phyloP scores from a whole-genome alignment of 306 rosid species.

The Ormosia semicastrata region DNA sequence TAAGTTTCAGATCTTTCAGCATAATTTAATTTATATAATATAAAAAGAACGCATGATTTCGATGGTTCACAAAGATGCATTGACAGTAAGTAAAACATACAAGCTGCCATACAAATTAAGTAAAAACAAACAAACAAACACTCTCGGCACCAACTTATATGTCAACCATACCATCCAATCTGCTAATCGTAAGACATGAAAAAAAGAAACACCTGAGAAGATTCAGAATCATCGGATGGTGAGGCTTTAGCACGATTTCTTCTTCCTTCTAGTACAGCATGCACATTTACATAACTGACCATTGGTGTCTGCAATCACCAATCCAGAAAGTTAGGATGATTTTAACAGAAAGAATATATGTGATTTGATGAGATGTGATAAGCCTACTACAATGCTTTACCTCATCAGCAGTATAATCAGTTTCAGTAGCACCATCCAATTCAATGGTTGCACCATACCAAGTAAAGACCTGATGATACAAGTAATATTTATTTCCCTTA shows the following conservation, averaged over 20 bases:
- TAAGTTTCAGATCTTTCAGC: not conserved
- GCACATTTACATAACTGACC: slow-evolving; percentile 91
- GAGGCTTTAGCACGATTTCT: slow-evolving; percentile 80
- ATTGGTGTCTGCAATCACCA: slow-evolving; percentile 73
- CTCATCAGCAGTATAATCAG: slow-evolving; percentile 93
- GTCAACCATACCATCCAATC: not conserved
- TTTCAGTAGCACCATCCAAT: slow-evolving; percentile 87
- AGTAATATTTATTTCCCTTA: not conserved
- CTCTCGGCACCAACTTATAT: not conserved
- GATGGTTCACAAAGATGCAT: not conserved
- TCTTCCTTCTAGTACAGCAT: slow-evolving; percentile 79
- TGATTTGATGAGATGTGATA: not conserved
- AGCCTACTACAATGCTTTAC: slow-evolving; percentile 28
- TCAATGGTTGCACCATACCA: slow-evolving; percentile 96
- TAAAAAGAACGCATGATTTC: not conserved
- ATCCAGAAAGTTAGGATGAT: not conserved
- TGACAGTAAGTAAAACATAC: not conserved
- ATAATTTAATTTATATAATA: not conserved
- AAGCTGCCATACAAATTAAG: not conserved
- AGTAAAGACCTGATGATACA: slow-evolving; percentile 60
- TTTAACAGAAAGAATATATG: not conserved
- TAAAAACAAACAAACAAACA: not conserved
- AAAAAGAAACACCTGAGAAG: slow-evolving; percentile 53
- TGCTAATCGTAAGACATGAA: not conserved
- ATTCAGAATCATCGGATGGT: slow-evolving; percentile 52